A percentile compares a stretch with the other conserved stretches of the same genome.
These are phyloP conservation scores for Rhynchospora pubera DNA, from an alignment of 176 grass and related monocot genomes.

Conservation along the genomic window DNA sequence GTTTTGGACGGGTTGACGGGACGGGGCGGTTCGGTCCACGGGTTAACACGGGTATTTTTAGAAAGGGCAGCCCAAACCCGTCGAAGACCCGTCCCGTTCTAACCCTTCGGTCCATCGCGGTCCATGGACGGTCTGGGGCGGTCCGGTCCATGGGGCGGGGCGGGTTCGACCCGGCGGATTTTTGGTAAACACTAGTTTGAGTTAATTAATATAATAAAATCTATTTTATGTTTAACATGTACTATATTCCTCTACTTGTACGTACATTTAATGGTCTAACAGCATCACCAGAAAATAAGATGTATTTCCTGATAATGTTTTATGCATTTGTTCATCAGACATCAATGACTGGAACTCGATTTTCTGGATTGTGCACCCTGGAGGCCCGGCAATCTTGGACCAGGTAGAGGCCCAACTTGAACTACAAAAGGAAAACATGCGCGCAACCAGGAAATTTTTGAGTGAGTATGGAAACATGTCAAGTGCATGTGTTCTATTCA, in stretches of 20 bases:
- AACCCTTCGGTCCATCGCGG: too few relatives aligned
- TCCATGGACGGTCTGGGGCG: too few relatives aligned
- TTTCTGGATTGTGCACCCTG: constrained; percentile 18
- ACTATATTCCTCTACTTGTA: not conserved
- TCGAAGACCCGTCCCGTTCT: too few relatives aligned
- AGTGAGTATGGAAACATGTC: constrained; percentile 15
- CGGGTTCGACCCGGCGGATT: too few relatives aligned
- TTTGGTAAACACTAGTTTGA: too few relatives aligned
- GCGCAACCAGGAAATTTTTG: not conserved
- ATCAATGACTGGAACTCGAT: constrained; percentile 25
- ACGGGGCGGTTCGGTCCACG: too few relatives aligned
- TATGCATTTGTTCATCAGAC: not conserved
- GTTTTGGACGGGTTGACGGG: too few relatives aligned
- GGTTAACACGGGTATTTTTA: too few relatives aligned
- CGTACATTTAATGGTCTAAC: not conserved
- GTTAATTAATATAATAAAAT: not conserved
- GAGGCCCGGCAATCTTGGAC: constrained; percentile 4
- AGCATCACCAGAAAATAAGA: not conserved
- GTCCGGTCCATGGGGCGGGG: too few relatives aligned
- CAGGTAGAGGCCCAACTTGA: constrained; percentile 3
- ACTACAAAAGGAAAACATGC: too few relatives aligned
- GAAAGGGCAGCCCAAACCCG: too few relatives aligned
- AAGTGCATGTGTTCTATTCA: constrained; percentile 9
- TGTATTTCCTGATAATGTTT: not conserved
- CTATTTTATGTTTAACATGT: not conserved